phyloP scores from a whole-genome alignment of 805 yeast species.

The Kodamaea leandrae region DNA sequence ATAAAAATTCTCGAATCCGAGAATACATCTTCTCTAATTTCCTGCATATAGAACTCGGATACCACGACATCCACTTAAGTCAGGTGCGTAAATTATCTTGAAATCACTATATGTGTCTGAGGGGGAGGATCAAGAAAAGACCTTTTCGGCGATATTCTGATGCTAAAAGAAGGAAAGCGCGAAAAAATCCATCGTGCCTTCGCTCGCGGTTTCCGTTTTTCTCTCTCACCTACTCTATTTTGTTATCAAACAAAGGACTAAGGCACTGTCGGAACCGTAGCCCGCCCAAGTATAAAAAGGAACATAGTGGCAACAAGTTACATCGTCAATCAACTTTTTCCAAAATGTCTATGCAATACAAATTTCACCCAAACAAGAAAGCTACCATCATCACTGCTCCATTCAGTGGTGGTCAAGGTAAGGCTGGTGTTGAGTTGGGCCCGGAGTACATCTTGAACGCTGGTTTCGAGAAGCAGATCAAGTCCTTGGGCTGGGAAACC shows the following conservation, averaged over 20 bases:
- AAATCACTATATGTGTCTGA: too few species aligned
- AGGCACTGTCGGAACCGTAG: too few species aligned
- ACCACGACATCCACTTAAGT: too few species aligned
- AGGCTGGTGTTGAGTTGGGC: constrained; percentile 90
- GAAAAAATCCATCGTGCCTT: not conserved
- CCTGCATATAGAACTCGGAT: too few species aligned
- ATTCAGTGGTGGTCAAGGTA: constrained; percentile 94
- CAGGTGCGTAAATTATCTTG: too few species aligned
- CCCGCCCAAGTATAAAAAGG: constrained; percentile 3
- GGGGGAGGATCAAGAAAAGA: too few species aligned
- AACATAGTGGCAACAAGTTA: not conserved
- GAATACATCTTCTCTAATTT: too few species aligned
- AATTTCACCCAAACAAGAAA: constrained; percentile 51
- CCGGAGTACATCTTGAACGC: constrained; percentile 76
- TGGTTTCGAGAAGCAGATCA: constrained; percentile 65
- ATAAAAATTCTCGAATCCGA: too few species aligned
- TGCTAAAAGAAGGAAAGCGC: constrained; percentile 7
- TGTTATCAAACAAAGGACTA: not conserved
- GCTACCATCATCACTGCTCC: constrained; percentile 84
- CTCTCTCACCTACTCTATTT: constrained; percentile 8
- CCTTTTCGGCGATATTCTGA: too few species aligned
- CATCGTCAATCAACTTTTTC: not conserved
- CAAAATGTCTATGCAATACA: constrained; percentile 39
- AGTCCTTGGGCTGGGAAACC: constrained; percentile 71
- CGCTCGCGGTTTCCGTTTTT: constrained; percentile 7